Conservation (phyloP, 2,329 filamentous ascomycete species). For the Apiospora arundinis region DNA sequence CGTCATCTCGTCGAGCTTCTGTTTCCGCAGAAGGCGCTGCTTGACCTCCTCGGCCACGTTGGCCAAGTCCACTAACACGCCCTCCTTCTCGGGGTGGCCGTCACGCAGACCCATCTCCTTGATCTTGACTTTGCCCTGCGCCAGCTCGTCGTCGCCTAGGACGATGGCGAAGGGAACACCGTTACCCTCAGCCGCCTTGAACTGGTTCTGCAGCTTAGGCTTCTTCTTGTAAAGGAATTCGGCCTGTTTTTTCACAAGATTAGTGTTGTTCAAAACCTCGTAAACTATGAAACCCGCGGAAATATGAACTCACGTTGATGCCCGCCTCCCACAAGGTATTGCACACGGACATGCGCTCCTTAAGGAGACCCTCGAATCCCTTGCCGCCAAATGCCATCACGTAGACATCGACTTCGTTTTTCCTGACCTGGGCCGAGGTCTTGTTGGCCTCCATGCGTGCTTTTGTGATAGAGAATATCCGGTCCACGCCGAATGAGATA, state of each 20-base stretch:
- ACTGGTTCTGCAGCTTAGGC: slow-evolving; percentile 86
- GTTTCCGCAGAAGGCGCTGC: slow-evolving; percentile 43
- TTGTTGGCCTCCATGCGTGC: slow-evolving; percentile 61
- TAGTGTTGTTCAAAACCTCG: neutral
- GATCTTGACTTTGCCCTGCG: slow-evolving; percentile 81
- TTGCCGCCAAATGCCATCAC: slow-evolving; percentile 95
- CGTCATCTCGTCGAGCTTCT: slow-evolving; percentile 51
- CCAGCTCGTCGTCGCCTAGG: slow-evolving; percentile 88
- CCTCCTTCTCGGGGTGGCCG: slow-evolving; percentile 89
- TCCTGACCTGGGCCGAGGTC: slow-evolving; percentile 56
- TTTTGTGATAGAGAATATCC: slow-evolving; percentile 80
- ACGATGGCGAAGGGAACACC: slow-evolving; percentile 88
- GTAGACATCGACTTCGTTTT: slow-evolving; percentile 85
- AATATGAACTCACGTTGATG: slow-evolving; percentile 68
- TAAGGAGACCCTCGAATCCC: slow-evolving; percentile 79
- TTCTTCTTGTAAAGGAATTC: slow-evolving; percentile 92
- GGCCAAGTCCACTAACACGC: slow-evolving; percentile 71
- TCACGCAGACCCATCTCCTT: slow-evolving; percentile 79
- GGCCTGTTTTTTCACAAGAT: slow-evolving; percentile 55
- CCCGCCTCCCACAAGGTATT: slow-evolving; percentile 83
- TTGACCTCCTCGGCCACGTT: slow-evolving; percentile 70
- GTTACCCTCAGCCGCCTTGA: slow-evolving; percentile 84
- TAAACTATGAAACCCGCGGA: neutral
- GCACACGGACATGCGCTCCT: slow-evolving; percentile 83
- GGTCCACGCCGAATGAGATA: slow-evolving; percentile 80